Base-by-base conservation (phyloP, 805 yeast species). In the Metschnikowia kunwiensis region DNA sequence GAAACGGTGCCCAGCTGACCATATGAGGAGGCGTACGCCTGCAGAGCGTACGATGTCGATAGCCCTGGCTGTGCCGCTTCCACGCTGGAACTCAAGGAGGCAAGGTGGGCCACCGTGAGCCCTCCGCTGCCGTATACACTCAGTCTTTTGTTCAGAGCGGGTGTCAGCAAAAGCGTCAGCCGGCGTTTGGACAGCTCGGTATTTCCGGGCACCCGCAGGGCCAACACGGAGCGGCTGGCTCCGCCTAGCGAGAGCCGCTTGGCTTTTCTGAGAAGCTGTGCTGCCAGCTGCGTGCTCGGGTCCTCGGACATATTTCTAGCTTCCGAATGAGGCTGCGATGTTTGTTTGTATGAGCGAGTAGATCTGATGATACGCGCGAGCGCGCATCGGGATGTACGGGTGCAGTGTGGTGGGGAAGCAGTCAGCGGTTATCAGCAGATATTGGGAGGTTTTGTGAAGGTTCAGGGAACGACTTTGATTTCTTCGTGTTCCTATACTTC, bases 131-230 rank as follows among this genome's bases (percentile, higher is more conserved):
- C 39, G 13, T 34, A 24, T 6, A 40, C 23, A 38, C 43, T 43
- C 25, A 30, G 33, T 16, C 50, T 50, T 29, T 51, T 52, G 31
- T 55, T 53, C 33, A 60, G 57, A 6, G 66, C 66, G 11, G 69
- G 67, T 1, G 69, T 61, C 34, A 54, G 51, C 8, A 60, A 50
- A 11, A 60, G 46, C 11, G 51, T 45, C 33, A 65, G 61, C 32
- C 57, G 44, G 25, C 67, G 46, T 34, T 58, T 58, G 16, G 53
- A 44, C 38, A 37, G 46, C 48, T 35, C 55, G 38, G 27, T 45
- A 24, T 37, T 30, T 33, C 28, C 35, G 24, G 57, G 33, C 20
- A 54, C 54, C 7, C 54, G 50, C 29, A 48, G 37, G 21, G 36
- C 53, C 35, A 9, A 53, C 5, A 35, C 20, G 13, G 41, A 14